A percentile compares a stretch with the other conserved stretches of the same genome.
phyloP scores from a whole-genome alignment of 2,329 filamentous ascomycete genomes.

The Colletotrichum agaves region DNA sequence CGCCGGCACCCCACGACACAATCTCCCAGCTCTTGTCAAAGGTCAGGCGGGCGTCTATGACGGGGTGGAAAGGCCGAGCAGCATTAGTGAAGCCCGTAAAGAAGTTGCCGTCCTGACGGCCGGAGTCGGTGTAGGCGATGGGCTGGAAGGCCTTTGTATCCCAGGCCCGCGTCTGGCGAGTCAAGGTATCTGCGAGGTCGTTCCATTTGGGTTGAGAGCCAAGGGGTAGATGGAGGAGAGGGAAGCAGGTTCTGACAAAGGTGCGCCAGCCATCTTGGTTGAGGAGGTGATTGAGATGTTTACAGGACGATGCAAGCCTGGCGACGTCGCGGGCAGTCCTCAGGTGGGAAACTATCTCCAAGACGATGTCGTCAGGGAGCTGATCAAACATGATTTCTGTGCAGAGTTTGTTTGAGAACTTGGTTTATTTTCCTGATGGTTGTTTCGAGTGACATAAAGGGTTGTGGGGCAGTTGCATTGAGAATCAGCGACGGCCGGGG shows the following conservation, averaged over 20 bases:
- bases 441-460: conserved; percentile 24
- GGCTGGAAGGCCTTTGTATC: conserved; percentile 56
- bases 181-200: conserved; percentile 56
- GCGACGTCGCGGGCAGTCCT: conserved; percentile 61
- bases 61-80: conserved; percentile 52
- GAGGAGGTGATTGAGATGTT: conserved; percentile 52
- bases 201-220: conserved; percentile 46
- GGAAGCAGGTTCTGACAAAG: conserved; percentile 59
- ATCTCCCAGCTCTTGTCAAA: conserved; percentile 54
- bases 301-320: conserved; percentile 52
- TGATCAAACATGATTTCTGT: conserved; percentile 45
- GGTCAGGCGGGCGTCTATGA: conserved; percentile 57
- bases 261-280: conserved; percentile 59
- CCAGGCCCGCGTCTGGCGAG: conserved; percentile 64
- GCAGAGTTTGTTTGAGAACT: conserved; percentile 9
- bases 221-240: conserved; percentile 49
- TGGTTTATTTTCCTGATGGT: conserved; percentile 20
- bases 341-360: conserved; percentile 59
- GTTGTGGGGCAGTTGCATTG: not conserved
- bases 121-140: conserved; percentile 43
- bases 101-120: conserved; percentile 37
- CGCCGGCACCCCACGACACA: conserved; percentile 62
- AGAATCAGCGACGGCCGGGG: not conserved
- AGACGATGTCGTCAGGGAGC: conserved; percentile 62
- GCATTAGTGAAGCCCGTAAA: conserved; percentile 28